Percentiles rank a stretch among this genome's conserved stretches.
Conservation (phyloP, 1,284 basidiomycete genomes). For the Erythrobasidium hasegawianum region DNA sequence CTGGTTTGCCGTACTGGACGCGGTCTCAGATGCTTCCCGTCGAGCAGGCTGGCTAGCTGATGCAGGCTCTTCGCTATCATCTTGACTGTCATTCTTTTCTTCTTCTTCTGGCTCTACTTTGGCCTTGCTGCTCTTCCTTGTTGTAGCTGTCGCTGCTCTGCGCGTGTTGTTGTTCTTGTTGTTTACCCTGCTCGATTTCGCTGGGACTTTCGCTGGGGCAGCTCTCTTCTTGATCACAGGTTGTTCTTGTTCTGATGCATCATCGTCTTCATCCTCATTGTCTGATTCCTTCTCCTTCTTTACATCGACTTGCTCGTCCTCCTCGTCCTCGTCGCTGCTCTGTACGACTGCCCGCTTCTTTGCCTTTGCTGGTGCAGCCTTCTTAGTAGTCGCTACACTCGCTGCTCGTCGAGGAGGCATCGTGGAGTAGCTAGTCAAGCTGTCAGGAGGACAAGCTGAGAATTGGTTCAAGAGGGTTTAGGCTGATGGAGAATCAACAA, state of each 20-base stretch:
- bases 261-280: conserved; percentile 16
- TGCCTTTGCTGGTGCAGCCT: neutral
- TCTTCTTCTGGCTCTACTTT: conserved; percentile 33
- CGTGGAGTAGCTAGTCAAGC: too few species aligned
- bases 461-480: too few species aligned
- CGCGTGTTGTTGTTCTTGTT: neutral
- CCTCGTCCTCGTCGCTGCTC: conserved; percentile 31
- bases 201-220: neutral
- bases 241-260: too few species aligned
- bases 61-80: neutral
- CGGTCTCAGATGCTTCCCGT: neutral
- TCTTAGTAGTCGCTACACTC: neutral
- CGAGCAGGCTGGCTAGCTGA: conserved; percentile 9
- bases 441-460: too few species aligned
- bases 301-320: conserved; percentile 21
- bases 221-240: too few species aligned
- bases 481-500: too few species aligned
- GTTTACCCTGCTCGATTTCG: neutral
- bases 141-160: neutral
- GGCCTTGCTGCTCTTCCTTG: conserved; percentile 13
- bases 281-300: conserved; percentile 6
- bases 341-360: conserved; percentile 17
- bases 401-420: too few species aligned
- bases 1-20: neutral
- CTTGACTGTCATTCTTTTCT: neutral